Base-by-base conservation (phyloP, 208 protist species). In the Wallacemonas sp. region DNA sequence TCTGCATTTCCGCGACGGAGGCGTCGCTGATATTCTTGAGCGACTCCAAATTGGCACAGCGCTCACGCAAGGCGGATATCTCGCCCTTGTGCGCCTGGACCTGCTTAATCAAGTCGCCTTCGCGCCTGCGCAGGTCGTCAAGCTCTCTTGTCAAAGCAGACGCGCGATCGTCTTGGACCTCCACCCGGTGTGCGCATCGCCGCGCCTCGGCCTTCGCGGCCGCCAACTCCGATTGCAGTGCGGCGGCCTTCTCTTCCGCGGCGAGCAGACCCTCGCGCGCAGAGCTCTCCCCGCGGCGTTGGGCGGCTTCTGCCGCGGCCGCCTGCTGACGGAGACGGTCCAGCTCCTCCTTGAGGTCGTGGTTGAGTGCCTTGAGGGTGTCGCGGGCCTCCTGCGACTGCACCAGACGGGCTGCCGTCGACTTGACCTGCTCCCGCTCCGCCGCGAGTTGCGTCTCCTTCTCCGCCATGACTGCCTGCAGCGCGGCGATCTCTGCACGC, bases 21-120 rank as follows among this genome's bases (percentile, higher is more conserved):
- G 73, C 66, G 12, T 95, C 86, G 42, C 68, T 81, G 62, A 95
- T 95, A 55, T 79, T 76, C 61, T 88, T 87, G 33, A 95, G 73
- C 24, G 86, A 93, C 42, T 95, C 87, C 21, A 91, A 34, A 53
- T 95, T 93, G 3, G 90, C 90, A 29, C 80, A 91, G 19, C 84
- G 76, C 77, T 95, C 87, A 10, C 76, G 83, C 58, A 92, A 71
- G 0, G 87, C 64, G 3, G 90, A 86, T 3, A 82, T 66, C 50
- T 93, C 90, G 0, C 79, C 61, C 46, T 75, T 85, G 50, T 70
- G 69, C 3, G 78, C 71, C 65, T 92, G 84, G 38, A 93, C 66
- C 60, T 90, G 73, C 32, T 63, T 72, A 3, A 72, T 59, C 17
- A 83, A 26, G 44, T 89, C 78, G 30, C 69, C 77, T 62, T 91